Evolutionary conservation across 352 stramenopile species (phyloP), one percentile per base, ranked within the genome.

Genomic region (Globisporangium emineosum): DNA sequence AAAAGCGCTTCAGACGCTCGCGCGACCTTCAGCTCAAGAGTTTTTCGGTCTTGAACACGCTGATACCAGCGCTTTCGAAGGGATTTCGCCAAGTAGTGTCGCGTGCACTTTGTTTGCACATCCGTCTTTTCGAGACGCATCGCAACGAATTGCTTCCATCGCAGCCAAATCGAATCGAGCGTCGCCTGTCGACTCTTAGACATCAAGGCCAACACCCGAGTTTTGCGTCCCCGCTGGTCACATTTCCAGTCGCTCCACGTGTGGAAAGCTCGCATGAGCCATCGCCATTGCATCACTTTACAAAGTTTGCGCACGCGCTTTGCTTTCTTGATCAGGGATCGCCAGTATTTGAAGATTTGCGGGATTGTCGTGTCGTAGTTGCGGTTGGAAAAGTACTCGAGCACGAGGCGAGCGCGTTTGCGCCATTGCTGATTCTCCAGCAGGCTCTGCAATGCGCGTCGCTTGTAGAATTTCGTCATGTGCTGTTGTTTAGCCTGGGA

Each of bases 371-470:
- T 62, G 43, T 83, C 69, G 4, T 73, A 73, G 0, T 30, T 55
- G 6, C 69, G 67, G 59, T 83, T 83, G 0, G 29, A 19, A 21
- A 79, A 81, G 37, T 83, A 79, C 35, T 74, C 70, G 4, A 85
- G 45, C n/a, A 76, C 70, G 0, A 85, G 57, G 13, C 66, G 70
- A 12, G 52, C 60, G 23, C 74, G 63, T 35, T 85, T 83, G 6
- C 49, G 23, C 3, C 65, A 42, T 27, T 65, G 29, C 3, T 69
- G 64, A 35, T 72, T 17, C 0, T 2, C 1, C 57, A 19, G 6
- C 0, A 84, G 50, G 0, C 25, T 40, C 17, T 25, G 45, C 1
- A 78, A 0, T 10, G 61, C 66, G 4, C 73, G 67, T 58, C 56
- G 61, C 9, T 76, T 55, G 4, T 12, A 40, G 60, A 61, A 50